Base-by-base conservation (phyloP, 768 basidiomycete genomes). In the Macrolepiota dolichaula region DNA sequence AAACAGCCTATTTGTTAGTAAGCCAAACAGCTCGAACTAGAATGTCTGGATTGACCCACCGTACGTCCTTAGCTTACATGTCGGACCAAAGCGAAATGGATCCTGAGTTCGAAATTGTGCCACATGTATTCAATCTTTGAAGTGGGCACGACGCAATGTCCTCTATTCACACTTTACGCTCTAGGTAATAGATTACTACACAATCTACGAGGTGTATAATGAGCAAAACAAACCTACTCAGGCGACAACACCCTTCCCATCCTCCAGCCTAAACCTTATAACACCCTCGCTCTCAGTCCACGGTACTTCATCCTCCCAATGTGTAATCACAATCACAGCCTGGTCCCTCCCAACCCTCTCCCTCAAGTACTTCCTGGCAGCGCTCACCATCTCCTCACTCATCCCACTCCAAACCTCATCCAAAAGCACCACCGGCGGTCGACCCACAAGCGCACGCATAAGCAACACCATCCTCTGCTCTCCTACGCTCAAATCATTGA, bases 331-430 rank as follows among this genome's bases (percentile, higher is more conserved):
- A 0, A 98, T 80, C 24, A 94, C 88, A 1, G 88, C 89, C 75
- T 97, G 94, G 46, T 81, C 75, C 11, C 72, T 65, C 22, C 74
- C 75, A 24, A 88, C 68, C 0, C 82, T 85, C 1, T 74, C 76
- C n/a, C 67, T 72, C 24, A 99, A 69, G 68, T 92, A 92, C 44
- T 64, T 66, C 64, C 83, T 77, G 44, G 86, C 91, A 38, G 82
- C 82, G 17, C 72, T 72, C 32, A 96, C 85, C 85, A 93, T 92
- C 4, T 71, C 74, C 47, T 85, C 87, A 64, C 92, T 92, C 92
- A 98, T 96, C 25, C 95, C 96, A 24, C 91, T 87, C 85, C 92
- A 95, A 9, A 88, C 91, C 70, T 99, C 96, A 68, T 99, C 96
- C 42, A 98, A 74, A 10, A 98, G 77, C 6, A 98, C 78, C 36